Evolutionary conservation across 192 early-diverging fungal species (phyloP), one percentile per base, ranked within the genome.

Genomic region (Linnemannia zychae): DNA sequence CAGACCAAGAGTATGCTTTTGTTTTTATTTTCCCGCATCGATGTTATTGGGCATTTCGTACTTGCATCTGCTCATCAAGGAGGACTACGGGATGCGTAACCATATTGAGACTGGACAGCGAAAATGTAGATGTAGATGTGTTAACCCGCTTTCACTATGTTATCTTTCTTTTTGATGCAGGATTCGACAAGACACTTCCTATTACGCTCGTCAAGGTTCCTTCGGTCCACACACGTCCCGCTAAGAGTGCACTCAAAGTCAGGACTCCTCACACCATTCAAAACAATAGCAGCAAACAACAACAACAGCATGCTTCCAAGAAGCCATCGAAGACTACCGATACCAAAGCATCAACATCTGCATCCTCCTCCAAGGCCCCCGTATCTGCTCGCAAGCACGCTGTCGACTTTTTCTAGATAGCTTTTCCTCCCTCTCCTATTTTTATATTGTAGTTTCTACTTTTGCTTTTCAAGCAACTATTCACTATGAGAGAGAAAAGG

Each of bases 241-340:
- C 28, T 15, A 84, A 84, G 76, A 84, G 82, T 37, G 82, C 82
- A 0, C 72, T 84, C 24, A 84, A 84, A 52, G 67, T 78, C 72
- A 77, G 82, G 67, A 84, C 82, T 37, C 34, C 28, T 1, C 71
- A 74, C 34, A 63, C 52, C 2, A 78, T 84, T 24, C 76, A 84
- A n/a, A 83, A 77, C 57, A 63, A 63, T 44, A 44, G 9, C 24
- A 28, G 28, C 28, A 63, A 63, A 31, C 57, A 63, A 49, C 57
- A 63, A 49, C 48, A 49, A 63, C 57, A 63, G n/a, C 70, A 48
- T 40, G 49, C 44, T 28, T 34, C 48, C 50, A 78, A 78, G 68
- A 63, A 44, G 47, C 68, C 67, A 31, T 13, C 53, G 33, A 78
- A 1, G 31, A 7, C 46, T 36, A 57, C 67, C 13, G 76, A 77